phyloP scores from a whole-genome alignment of 495 filamentous ascomycete genomes.

The Penicillium samsonianum region DNA sequence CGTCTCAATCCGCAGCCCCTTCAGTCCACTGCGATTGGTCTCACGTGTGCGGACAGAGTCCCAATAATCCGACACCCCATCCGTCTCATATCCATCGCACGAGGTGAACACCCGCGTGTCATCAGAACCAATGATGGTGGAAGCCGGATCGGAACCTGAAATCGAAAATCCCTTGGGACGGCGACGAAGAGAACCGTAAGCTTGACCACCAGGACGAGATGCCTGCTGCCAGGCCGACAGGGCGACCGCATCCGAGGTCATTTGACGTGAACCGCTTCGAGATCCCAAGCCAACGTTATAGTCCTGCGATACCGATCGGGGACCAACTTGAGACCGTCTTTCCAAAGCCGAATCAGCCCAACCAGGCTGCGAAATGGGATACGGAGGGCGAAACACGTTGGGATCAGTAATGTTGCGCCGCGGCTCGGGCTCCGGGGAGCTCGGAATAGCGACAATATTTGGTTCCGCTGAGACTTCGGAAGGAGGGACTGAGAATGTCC shows the following conservation, averaged over 20 bases:
- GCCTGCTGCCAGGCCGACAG: slow-evolving; percentile 31
- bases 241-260: slow-evolving; percentile 36
- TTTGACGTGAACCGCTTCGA: slow-evolving; percentile 20
- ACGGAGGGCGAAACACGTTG: slow-evolving; percentile 38
- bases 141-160: slow-evolving; percentile 68
- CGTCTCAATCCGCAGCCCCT: slow-evolving; percentile 69
- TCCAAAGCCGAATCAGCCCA: slow-evolving; percentile 16
- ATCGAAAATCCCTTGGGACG: slow-evolving; percentile 49
- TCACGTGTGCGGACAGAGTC: slow-evolving; percentile 85
- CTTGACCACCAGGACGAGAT: slow-evolving; percentile 14
- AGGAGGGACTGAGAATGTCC: slow-evolving; percentile 38
- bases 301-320: slow-evolving; percentile 33
- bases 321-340: slow-evolving; percentile 15
- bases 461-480: slow-evolving; percentile 29
- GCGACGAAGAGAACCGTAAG: slow-evolving; percentile 36
- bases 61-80: slow-evolving; percentile 87
- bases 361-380: slow-evolving; percentile 25
- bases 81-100: slow-evolving; percentile 82
- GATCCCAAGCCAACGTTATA: slow-evolving; percentile 25
- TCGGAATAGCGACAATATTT: slow-evolving; percentile 19
- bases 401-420: slow-evolving; percentile 49
- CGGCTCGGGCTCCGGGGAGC: slow-evolving; percentile 25
- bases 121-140: slow-evolving; percentile 83
- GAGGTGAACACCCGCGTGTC: slow-evolving; percentile 73
- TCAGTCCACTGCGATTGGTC: slow-evolving; percentile 59